A percentile compares a stretch with the other conserved stretches of the same genome.
phyloP scores from a whole-genome alignment of 305 asterid genomes.

The Fraxinus sp. region DNA sequence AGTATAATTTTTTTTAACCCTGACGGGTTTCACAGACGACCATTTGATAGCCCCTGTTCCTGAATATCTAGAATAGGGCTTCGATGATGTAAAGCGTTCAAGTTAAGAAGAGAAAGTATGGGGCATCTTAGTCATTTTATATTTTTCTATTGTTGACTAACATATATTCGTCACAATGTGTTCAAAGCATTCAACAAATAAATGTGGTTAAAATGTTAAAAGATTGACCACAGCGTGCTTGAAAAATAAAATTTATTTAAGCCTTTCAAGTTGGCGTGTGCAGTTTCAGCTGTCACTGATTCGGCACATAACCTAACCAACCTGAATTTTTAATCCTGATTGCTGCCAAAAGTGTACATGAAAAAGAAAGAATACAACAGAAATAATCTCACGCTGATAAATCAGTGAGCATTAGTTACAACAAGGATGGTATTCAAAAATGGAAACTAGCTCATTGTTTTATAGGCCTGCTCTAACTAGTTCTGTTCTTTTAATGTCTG shows the following conservation, averaged over 20 bases:
- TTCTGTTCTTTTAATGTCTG: slow-evolving; percentile 15
- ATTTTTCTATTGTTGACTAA: neutral
- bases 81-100: no score
- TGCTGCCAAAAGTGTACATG: neutral
- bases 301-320: neutral
- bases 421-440: neutral
- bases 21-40: no score
- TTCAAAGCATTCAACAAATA: neutral
- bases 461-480: slow-evolving; percentile 22
- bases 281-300: neutral
- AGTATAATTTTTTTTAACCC: no score
- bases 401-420: slow-evolving; percentile 8
- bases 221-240: neutral
- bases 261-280: neutral
- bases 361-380: neutral
- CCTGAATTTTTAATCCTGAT: neutral
- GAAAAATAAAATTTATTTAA: neutral
- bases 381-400: neutral
- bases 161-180: neutral
- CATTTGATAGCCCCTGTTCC: no score
- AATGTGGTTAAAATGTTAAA: neutral
- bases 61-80: no score
- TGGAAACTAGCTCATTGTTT: slow-evolving; percentile 12
- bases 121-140: neutral
- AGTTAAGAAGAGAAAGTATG: neutral